A percentile compares a stretch with the other conserved stretches of the same genome.
These are phyloP conservation scores for Diaporthe sp. DNA, from an alignment of 2,329 filamentous ascomycete species.

Conservation along the genomic window DNA sequence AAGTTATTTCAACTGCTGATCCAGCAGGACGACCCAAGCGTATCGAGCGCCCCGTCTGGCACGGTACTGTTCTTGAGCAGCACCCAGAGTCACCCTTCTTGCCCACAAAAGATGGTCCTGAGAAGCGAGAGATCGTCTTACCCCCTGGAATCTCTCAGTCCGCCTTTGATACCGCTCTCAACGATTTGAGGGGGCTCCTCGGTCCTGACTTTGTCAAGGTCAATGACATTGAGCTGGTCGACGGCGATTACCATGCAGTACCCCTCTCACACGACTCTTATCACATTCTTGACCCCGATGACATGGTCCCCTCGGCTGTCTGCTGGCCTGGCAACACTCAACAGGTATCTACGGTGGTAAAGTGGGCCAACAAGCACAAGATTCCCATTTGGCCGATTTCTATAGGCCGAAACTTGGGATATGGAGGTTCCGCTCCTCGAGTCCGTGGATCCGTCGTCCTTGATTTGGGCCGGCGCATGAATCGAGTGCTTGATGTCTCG, in stretches of 20 bases:
- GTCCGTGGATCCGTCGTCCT: not conserved
- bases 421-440: not conserved
- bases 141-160: not conserved
- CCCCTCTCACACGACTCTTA: not conserved
- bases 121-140: not conserved
- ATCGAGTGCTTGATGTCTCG: not conserved
- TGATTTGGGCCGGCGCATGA: not conserved
- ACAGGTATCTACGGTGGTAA: not conserved
- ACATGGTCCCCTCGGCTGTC: slow-evolving; percentile 2
- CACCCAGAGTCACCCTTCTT: slow-evolving; percentile 3
- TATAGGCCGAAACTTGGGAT: not conserved
- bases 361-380: slow-evolving; percentile 6
- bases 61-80: not conserved
- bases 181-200: not conserved
- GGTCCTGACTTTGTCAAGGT: not conserved
- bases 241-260: not conserved
- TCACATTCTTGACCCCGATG: not conserved
- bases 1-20: not conserved
- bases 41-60: not conserved
- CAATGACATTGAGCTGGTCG: not conserved
- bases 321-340: slow-evolving; percentile 3
- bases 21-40: not conserved
- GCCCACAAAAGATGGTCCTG: not conserved
- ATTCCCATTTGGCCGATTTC: not conserved
- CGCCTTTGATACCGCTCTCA: not conserved